Evolutionary conservation across 1,139 yeast species (phyloP), one percentile per base, ranked within the genome.

Genomic region (Suhomyces bolitotheri): DNA sequence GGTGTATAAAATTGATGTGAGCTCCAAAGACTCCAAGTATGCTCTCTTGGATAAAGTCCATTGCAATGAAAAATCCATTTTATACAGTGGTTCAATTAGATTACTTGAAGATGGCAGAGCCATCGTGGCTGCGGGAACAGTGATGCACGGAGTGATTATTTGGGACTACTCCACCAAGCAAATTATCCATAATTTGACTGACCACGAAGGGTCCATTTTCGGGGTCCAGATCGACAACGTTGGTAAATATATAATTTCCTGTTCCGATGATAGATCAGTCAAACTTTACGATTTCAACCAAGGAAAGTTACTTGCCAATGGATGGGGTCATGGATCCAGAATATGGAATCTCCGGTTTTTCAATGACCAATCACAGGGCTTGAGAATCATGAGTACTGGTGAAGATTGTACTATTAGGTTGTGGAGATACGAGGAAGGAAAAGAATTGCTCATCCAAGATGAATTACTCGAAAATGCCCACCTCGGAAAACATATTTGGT

Each of bases 311-410:
- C 46, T 85, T 23, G 83, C 92, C 1, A 76, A 80, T 25, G 97
- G 96, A 0, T 92, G 97, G 97, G 97, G 97, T 11, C 98, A 92
- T 56, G 83, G 86, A 3, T 90, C 97, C 0, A 74, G 98, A 54
- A 89, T 92, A 27, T 92, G 98, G 98, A 76, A 76, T 27, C 66
- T 92, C 35, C 71, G 71, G 28, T 88, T 89, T 56, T 74, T 68
- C 43, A 45, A 48, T 3, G 58, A 60, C n/a, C 29, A 12, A 10
- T 44, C 56, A 6, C 28, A 36, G 4, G 45, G 51, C 2, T 53
- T 82, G 1, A 64, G 76, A 17, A 53, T 76, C 3, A 58, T 74
- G 45, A 83, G 95, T 60, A 79, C 81, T 10, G 89, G 96, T 7
- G 98, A 92, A 57, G 98, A 92, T 58, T 79, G 94, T 50, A 82